Evolutionary conservation across 163 green algal species (phyloP).

Genomic region (Botryococcus braunii): DNA sequence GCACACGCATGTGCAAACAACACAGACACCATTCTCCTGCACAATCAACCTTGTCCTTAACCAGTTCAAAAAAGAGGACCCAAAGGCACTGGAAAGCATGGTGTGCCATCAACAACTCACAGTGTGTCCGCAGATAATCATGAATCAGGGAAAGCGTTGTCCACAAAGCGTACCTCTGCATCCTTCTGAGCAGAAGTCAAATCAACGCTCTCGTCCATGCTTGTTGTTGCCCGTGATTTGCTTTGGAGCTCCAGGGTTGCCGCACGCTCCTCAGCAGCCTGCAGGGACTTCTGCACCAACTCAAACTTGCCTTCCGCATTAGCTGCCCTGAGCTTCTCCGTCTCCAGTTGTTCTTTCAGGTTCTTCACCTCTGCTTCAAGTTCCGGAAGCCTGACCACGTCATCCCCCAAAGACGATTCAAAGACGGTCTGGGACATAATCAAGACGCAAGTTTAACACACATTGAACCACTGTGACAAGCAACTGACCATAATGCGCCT

Average conservation of each 20-base stretch:
- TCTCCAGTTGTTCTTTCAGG: slow-evolving; percentile 23
- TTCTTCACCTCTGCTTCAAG: slow-evolving; percentile 18
- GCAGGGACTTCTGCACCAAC: slow-evolving; percentile 40
- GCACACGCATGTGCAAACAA: too few relatives aligned
- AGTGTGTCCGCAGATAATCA: background rate
- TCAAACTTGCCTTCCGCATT: slow-evolving; percentile 36
- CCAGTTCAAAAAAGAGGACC: too few relatives aligned
- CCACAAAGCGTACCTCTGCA: too few relatives aligned
- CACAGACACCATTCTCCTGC: too few relatives aligned
- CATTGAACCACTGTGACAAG: too few relatives aligned
- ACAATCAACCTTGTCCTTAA: too few relatives aligned
- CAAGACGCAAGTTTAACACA: too few relatives aligned
- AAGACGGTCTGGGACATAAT: too few relatives aligned
- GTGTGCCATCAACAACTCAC: background rate
- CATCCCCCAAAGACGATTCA: too few relatives aligned
- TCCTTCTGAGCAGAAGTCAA: background rate
- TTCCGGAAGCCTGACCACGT: slow-evolving; percentile 3
- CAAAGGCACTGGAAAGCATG: background rate
- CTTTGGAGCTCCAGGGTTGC: slow-evolving; percentile 33
- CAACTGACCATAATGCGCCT: too few relatives aligned
- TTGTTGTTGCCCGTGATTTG: background rate
- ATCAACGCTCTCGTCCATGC: background rate
- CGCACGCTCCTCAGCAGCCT: slow-evolving; percentile 46
- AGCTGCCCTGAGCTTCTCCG: slow-evolving; percentile 30
- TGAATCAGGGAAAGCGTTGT: background rate